A percentile compares a stretch with the other conserved stretches of the same genome.
These are phyloP conservation scores for Cryptococcus wingfieldii DNA, from an alignment of 1,284 basidiomycete species.

Conservation along the genomic window DNA sequence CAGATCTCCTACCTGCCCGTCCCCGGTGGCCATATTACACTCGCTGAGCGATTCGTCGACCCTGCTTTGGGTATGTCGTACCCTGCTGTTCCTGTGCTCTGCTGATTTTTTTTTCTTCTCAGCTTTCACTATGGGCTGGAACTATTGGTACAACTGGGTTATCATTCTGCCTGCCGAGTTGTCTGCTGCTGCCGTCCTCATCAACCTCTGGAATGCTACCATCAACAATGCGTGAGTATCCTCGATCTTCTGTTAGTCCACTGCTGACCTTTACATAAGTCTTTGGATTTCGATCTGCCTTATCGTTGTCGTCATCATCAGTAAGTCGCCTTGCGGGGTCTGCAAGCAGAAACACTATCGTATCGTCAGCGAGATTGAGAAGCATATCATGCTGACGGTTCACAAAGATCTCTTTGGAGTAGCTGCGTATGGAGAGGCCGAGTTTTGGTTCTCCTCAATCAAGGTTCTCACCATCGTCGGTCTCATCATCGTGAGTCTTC, in stretches of 20 bases:
- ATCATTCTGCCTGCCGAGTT: conserved; percentile 70
- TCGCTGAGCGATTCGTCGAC: conserved; percentile 74
- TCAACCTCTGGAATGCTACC: conserved; percentile 62
- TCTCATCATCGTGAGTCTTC: conserved; percentile 22
- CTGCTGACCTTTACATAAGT: too few relatives aligned
- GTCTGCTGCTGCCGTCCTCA: conserved; percentile 69
- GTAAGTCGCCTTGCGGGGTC: conserved; percentile 65
- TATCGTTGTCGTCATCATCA: conserved; percentile 67
- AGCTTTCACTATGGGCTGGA: conserved; percentile 77
- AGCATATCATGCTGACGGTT: conserved; percentile 31
- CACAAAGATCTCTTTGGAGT: conserved; percentile 28
- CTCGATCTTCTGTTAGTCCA: too few relatives aligned
- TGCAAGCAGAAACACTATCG: background rate
- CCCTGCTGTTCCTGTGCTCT: background rate
- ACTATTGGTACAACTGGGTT: conserved; percentile 69
- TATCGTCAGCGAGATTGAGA: too few relatives aligned
- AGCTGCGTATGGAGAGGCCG: conserved; percentile 43
- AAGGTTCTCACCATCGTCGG: conserved; percentile 70
- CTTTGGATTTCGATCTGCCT: conserved; percentile 73
- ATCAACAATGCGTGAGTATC: conserved; percentile 56
- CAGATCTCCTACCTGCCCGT: conserved; percentile 49
- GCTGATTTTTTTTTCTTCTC: background rate
- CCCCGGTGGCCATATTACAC: conserved; percentile 68
- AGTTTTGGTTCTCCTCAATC: conserved; percentile 58
- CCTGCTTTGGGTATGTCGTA: conserved; percentile 55